Evolutionary conservation across 768 basidiomycete species (phyloP).

Genomic region (Trametes gibbosa): DNA sequence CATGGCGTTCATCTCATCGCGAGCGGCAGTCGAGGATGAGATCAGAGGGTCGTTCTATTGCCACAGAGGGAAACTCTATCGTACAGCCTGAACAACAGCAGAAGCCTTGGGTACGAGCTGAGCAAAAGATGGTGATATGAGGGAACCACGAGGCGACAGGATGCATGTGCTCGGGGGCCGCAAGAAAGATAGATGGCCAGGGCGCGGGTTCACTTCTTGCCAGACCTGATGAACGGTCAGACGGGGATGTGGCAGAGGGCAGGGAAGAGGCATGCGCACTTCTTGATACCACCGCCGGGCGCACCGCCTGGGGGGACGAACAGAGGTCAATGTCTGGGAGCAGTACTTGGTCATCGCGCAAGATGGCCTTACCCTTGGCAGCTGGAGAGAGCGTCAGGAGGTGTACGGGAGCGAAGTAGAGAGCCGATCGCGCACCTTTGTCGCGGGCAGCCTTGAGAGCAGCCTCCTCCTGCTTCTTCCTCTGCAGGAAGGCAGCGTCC

Average conservation of each 20-base stretch:
- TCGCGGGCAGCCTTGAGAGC: constrained; percentile 71
- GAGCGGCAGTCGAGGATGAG: neutral
- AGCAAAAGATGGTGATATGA: neutral
- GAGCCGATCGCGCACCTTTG: constrained; percentile 51
- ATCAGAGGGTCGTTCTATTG: neutral
- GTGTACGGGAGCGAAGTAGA: neutral
- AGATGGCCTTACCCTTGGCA: constrained; percentile 44
- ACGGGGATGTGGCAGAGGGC: neutral
- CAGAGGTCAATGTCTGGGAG: neutral
- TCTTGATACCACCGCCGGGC: constrained; percentile 80
- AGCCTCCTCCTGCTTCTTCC: constrained; percentile 71
- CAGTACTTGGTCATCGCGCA: constrained; percentile 11
- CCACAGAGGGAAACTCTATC: constrained; percentile 2
- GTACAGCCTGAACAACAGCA: constrained; percentile 1
- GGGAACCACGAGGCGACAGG: neutral
- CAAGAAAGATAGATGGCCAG: neutral
- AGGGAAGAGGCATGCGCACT: constrained; percentile 42
- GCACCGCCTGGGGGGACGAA: constrained; percentile 51
- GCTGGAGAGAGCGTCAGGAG: constrained; percentile 35
- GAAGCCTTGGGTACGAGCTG: neutral
- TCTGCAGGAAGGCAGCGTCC: constrained; percentile 69
- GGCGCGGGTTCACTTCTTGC: constrained; percentile 55
- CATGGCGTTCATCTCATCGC: neutral
- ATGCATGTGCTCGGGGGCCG: neutral
- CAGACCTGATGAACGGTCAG: constrained; percentile 44